Evolutionary conservation across 768 basidiomycete species (phyloP), one percentile per base, ranked within the genome.

Genomic region (Phaeotremella fagi): DNA sequence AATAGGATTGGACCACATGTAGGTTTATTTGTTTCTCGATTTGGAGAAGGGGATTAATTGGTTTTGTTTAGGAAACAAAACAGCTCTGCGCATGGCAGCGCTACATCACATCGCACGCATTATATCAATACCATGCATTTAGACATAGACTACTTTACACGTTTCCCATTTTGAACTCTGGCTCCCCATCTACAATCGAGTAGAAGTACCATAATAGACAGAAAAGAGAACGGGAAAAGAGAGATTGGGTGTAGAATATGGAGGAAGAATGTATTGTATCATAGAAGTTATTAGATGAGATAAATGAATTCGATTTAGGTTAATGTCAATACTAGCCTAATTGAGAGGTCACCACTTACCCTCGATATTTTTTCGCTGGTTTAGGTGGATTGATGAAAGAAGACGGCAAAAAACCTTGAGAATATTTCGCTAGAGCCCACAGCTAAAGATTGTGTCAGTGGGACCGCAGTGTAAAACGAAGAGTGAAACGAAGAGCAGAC

Each of bases 341-440:
- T n/a, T n/a, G n/a, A n/a, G 7, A 42, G n/a, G 2, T 3, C 1
- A 4, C 4, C 12, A 61, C 68, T 50, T 48, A 70, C 68, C 68
- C 68, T 58, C 68, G 48, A 50, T 59, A 54, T 38, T 63, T 70
- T 57, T 67, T 70, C 14, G 68, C 45, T 41, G 51, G 46, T 57
- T 44, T 60, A 14, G 68, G 61, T 22, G 58, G 44, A 38, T 50
- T 42, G 23, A 66, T 36, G 48, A 70, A 67, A 4, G 41, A 18
- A 12, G 55, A 57, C 15, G 63, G 61, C 5, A 35, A 14, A 23
- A 42, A 41, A 6, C 64, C 64, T 46, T 66, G 61, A 5, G 68
- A 64, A 45, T 64, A 70, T 29, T 52, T 45, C 12, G 67, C 59
- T 27, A 69, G 54, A 26, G 67, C 67, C 67, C 67, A 69, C 4